A percentile compares a stretch with the other conserved stretches of the same genome.
Evolutionary conservation across 768 basidiomycete species (phyloP).

Genomic region (Collybia sordida): DNA sequence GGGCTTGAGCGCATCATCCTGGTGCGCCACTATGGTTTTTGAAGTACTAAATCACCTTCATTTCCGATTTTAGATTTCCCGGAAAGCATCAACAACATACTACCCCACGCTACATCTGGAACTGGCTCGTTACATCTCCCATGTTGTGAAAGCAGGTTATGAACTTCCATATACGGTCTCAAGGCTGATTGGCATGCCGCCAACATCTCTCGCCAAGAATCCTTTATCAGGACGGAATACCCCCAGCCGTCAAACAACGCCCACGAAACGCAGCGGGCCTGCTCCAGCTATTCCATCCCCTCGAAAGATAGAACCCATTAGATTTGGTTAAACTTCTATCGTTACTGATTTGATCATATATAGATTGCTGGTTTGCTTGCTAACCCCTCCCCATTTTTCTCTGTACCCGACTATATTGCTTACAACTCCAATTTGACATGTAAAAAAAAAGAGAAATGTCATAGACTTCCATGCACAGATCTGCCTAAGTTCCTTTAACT

Average conservation of each 20-base stretch:
- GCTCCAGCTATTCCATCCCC: conserved; percentile 41
- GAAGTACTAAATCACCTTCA: not conserved
- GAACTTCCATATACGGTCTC: conserved; percentile 82
- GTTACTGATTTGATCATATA: conserved; percentile 8
- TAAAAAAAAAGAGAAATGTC: not conserved
- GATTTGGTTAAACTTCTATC: conserved; percentile 28
- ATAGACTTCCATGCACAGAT: not conserved
- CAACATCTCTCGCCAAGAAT: conserved; percentile 55
- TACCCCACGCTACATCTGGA: conserved; percentile 96
- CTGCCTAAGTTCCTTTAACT: not conserved
- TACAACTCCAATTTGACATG: not conserved
- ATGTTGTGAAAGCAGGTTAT: conserved; percentile 63
- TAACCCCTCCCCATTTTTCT: not conserved
- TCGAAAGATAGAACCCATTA: conserved; percentile 42
- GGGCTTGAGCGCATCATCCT: conserved; percentile 90
- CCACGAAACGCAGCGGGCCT: conserved; percentile 20
- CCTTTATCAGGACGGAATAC: conserved; percentile 25
- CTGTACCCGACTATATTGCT: not conserved
- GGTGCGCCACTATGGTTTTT: conserved; percentile 45
- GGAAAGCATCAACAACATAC: conserved; percentile 93
- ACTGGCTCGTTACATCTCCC: conserved; percentile 80
- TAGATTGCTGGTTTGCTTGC: not conserved
- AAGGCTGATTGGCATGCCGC: conserved; percentile 78
- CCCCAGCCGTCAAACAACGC: conserved; percentile 18
- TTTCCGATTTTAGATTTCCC: conserved; percentile 63